These are phyloP conservation scores for Fusarium kyushuense DNA, from an alignment of 2,329 filamentous ascomycete species.

Conservation along the genomic window DNA sequence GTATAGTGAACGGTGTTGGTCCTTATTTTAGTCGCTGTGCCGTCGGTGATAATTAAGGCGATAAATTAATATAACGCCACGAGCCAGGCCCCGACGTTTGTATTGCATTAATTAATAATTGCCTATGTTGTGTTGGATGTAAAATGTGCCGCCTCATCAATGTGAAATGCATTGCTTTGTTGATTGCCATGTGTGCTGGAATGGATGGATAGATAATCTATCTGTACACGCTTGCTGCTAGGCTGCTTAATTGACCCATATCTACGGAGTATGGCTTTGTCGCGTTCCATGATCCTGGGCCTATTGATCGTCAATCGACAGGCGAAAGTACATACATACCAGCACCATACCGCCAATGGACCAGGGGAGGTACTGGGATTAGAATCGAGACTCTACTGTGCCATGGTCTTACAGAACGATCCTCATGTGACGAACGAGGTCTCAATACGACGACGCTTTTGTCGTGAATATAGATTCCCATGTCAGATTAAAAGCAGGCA, in stretches of 20 bases:
- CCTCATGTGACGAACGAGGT: constrained; percentile 10
- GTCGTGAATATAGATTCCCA: constrained; percentile 12
- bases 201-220: too few species aligned
- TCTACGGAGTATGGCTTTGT: too few species aligned
- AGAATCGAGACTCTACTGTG: constrained; percentile 22
- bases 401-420: constrained; percentile 16
- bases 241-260: constrained; percentile 12
- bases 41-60: constrained; percentile 15
- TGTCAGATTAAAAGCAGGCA: neutral
- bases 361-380: constrained; percentile 2
- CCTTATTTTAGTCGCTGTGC: constrained; percentile 20
- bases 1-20: constrained; percentile 10
- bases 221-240: too few species aligned
- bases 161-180: constrained; percentile 7
- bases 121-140: neutral
- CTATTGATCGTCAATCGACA: constrained; percentile 38
- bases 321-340: constrained; percentile 21
- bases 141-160: constrained; percentile 9
- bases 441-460: constrained; percentile 19
- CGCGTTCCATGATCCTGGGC: constrained; percentile 18
- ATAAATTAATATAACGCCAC: constrained; percentile 18
- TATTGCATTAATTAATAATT: constrained; percentile 19
- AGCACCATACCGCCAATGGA: too few species aligned
- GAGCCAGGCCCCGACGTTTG: neutral
- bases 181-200: neutral